Base-by-base conservation (phyloP, 169 alveolate species). In the Eimeria praecox region DNA sequence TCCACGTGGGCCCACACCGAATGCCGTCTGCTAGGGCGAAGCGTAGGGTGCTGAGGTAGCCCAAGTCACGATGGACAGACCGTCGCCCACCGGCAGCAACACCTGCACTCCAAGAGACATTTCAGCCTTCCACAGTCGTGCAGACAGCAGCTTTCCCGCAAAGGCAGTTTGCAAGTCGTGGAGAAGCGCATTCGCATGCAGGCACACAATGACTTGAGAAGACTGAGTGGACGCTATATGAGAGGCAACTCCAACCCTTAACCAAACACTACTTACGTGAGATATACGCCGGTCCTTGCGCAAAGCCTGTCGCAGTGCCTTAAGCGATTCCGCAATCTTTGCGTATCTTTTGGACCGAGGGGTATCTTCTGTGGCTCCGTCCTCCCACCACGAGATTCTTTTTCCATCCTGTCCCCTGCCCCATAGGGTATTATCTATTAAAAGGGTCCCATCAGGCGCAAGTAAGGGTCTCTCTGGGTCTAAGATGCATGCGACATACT, bases 341-440 rank as follows among this genome's bases (percentile, higher is more conserved):
- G 49, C 62, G 30, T 75, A 73, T 40, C 95, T 73, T 27, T 9
- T 78, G 40, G 78, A 52, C 85, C 30, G 69, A 24, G 69, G 87
- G 5, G 95, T 16, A 22, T 89, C 88, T 33, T 49, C 49, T 38
- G 88, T 30, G 52, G 9, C 73, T 6, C 16, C 10, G 35, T 27
- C 38, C 33, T 78, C 69, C 86, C 88, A 62, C 82, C 95, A 75
- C 46, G 42, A 35, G 46, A 24, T 6, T 56, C 78, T 56, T 49
- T 49, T 38, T 66, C 86, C 59, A 20, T 66, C 95, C 30, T 52
- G 80, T 6, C 90, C 77, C 66, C 22, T 91, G 35, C 40, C 30
- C 90, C 95, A 95, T 42, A 95, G 90, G 10, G 73, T 73, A 77
- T 95, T 95, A 75, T 95, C 97, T 18, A 95, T 54, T 18, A 95